Evolutionary conservation across 2,329 filamentous ascomycete species (phyloP).

Genomic region (Tolypocladium sp.): DNA sequence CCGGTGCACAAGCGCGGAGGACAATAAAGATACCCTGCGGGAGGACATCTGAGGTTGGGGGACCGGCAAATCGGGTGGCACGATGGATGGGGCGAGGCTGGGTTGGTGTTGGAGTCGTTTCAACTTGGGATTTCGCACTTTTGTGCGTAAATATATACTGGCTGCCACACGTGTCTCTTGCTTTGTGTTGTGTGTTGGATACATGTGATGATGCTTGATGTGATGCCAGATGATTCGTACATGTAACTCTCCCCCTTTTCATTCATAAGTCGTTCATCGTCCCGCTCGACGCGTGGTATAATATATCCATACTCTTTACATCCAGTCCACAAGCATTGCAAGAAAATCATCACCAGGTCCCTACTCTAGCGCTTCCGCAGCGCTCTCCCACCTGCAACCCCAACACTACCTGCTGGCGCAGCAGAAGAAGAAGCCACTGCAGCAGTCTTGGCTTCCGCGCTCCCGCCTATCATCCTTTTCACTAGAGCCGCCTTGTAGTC

Average conservation of each 20-base stretch:
- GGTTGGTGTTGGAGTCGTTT: not conserved
- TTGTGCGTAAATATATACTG: not conserved
- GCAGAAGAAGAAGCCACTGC: not conserved
- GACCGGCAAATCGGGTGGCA: not conserved
- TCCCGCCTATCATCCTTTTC: slow-evolving; percentile 29
- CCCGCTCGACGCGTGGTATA: not conserved
- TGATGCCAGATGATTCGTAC: not conserved
- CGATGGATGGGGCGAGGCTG: not conserved
- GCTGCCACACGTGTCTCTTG: not conserved
- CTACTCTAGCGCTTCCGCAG: slow-evolving; percentile 11
- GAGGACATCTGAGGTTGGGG: not conserved
- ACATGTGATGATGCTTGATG: not conserved
- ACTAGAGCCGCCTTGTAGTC: slow-evolving; percentile 33
- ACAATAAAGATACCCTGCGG: not conserved
- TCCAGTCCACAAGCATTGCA: not conserved
- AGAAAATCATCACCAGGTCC: not conserved
- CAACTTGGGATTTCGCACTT: not conserved
- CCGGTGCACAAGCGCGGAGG: not conserved
- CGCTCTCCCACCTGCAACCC: slow-evolving; percentile 8
- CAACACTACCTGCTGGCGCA: not conserved
- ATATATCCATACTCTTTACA: not conserved
- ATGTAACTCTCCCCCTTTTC: no score
- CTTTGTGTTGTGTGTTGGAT: not conserved
- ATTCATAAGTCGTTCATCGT: not conserved
- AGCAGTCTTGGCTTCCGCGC: slow-evolving; percentile 5